These are phyloP conservation scores for Rubus parviflorus DNA, from an alignment of 306 rosid genomes.

Conservation along the genomic window DNA sequence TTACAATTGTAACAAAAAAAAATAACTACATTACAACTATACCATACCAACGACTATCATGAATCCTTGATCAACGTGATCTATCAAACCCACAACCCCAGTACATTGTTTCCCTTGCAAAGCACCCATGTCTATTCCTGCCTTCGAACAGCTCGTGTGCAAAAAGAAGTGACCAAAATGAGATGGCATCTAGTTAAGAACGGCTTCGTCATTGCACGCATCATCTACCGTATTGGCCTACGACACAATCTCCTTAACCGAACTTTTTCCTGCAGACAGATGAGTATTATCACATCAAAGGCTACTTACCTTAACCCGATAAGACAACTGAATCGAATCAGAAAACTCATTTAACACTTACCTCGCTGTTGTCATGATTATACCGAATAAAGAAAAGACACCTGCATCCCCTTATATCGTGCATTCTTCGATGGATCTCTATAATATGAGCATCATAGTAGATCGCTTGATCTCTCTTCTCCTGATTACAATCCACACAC, in stretches of 20 bases:
- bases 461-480: conserved; percentile 84
- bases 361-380: conserved; percentile 78
- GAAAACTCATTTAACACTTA: conserved; percentile 21
- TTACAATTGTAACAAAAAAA: not conserved
- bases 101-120: not conserved
- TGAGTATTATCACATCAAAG: not conserved
- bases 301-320: not conserved
- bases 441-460: conserved; percentile 77
- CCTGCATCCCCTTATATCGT: conserved; percentile 95
- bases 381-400: conserved; percentile 75
- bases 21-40: not conserved
- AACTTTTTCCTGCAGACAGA: conserved; percentile 64
- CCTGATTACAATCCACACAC: conserved; percentile 41
- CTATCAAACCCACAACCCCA: not conserved
- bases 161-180: not conserved
- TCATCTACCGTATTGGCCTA: conserved; percentile 39
- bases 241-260: conserved; percentile 79
- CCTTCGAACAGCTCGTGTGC: not conserved
- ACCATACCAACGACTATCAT: not conserved
- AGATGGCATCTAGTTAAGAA: not conserved
- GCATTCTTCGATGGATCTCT: conserved; percentile 80
- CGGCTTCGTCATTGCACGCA: not conserved
- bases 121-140: not conserved
- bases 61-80: not conserved
- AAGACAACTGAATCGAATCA: not conserved